Conservation (phyloP, 345 rosid genomes). For the Tarenaya hassleriana region DNA sequence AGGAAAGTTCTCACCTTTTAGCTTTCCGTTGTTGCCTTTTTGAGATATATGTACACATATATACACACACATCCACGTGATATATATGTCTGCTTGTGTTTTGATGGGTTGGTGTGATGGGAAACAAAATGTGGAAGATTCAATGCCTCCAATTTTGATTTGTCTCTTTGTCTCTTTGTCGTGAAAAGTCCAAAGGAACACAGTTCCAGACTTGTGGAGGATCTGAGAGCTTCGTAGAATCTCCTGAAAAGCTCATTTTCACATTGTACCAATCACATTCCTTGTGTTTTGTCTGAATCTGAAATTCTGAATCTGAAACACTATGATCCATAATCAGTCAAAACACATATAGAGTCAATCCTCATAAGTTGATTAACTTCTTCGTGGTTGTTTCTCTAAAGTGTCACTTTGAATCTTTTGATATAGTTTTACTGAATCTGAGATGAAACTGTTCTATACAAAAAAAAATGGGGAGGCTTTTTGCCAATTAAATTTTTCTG, state of each 20-base stretch:
- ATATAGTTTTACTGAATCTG: neutral
- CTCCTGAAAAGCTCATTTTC: too few species aligned
- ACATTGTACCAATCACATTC: too few species aligned
- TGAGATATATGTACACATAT: neutral
- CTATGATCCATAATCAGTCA: too few species aligned
- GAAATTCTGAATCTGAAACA: too few species aligned
- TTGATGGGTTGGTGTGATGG: neutral
- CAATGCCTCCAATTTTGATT: neutral
- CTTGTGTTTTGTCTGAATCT: too few species aligned
- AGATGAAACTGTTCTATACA: neutral
- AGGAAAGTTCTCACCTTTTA: neutral
- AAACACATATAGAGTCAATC: neutral
- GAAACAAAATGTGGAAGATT: neutral
- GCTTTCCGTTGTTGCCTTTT: conserved; percentile 11
- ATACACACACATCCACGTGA: too few species aligned
- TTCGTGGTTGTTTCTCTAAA: too few species aligned
- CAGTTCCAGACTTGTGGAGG: neutral
- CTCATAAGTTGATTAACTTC: too few species aligned
- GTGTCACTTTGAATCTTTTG: neutral
- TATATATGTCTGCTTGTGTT: too few species aligned
- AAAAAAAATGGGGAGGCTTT: too few species aligned
- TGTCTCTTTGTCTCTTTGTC: neutral
- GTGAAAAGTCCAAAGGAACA: too few species aligned
- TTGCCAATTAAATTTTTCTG: neutral
- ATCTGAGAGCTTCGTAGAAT: too few species aligned